These are phyloP conservation scores for Trichoderma simmonsii DNA, from an alignment of 2,329 filamentous ascomycete genomes.

Conservation along the genomic window DNA sequence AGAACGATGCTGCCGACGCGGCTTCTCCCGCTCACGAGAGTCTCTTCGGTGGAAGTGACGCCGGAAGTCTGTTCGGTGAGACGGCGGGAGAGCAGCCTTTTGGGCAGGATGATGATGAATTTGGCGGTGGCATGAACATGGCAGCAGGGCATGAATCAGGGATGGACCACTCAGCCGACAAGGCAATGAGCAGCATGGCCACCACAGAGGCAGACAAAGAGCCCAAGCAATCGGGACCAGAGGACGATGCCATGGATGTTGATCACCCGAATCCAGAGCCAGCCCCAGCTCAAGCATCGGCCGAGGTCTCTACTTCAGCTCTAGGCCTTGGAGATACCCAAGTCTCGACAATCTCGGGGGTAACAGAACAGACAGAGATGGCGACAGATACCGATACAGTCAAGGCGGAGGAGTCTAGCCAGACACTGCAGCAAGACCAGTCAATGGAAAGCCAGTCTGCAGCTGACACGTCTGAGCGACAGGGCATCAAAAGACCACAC, in stretches of 20 bases:
- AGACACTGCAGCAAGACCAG: constrained; percentile 3
- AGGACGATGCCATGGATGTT: constrained; percentile 20
- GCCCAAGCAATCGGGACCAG: constrained; percentile 24
- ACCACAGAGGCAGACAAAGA: constrained; percentile 27
- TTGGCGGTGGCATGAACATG: constrained; percentile 68
- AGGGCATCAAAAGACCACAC: constrained; percentile 22
- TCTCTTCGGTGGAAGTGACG: constrained; percentile 75
- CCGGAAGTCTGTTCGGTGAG: constrained; percentile 86
- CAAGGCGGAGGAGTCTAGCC: not conserved
- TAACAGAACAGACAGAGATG: constrained; percentile 6
- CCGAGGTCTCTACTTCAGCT: not conserved
- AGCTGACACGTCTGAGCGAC: not conserved
- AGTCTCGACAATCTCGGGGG: not conserved
- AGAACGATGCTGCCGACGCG: constrained; percentile 33
- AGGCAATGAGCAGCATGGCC: constrained; percentile 39
- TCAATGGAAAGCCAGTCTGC: not conserved
- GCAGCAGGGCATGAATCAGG: constrained; percentile 39
- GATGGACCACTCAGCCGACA: constrained; percentile 43
- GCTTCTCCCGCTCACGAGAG: constrained; percentile 72
- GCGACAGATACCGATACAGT: not conserved
- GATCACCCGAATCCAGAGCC: constrained; percentile 3
- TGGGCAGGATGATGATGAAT: constrained; percentile 80
- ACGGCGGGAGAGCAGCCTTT: constrained; percentile 60
- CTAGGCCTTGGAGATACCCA: not conserved
- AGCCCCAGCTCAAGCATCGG: not conserved